Percentiles rank a stretch among this genome's conserved stretches.
Evolutionary conservation across 768 basidiomycete species (phyloP).

Genomic region (Omphalotus guepiniiformis): DNA sequence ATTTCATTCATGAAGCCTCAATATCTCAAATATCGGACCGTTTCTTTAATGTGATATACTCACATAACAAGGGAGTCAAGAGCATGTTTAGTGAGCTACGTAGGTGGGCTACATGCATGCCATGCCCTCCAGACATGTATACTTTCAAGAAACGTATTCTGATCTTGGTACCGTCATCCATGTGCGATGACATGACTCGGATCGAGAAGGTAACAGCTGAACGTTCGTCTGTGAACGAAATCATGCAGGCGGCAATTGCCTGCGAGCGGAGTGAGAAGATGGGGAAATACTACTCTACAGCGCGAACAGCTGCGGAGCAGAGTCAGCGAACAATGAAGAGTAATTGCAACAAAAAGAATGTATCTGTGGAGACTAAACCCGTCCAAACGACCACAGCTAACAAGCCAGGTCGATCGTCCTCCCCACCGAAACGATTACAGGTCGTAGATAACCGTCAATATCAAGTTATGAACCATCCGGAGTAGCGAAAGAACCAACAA

Average conservation of each 20-base stretch:
- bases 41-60: background rate
- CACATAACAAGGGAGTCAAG: background rate
- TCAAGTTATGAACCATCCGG: too few species aligned
- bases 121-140: background rate
- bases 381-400: background rate
- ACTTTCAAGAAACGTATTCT: background rate
- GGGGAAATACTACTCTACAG: background rate
- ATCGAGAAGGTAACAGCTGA: background rate
- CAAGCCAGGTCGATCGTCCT: background rate
- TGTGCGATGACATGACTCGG: background rate
- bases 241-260: background rate
- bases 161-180: background rate
- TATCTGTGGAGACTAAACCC: too few species aligned
- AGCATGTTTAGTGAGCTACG: background rate
- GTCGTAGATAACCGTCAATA: background rate
- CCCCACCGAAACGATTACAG: background rate
- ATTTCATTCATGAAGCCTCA: background rate
- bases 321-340: slow-evolving; percentile 1
- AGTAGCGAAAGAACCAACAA: too few species aligned
- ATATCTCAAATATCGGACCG: background rate
- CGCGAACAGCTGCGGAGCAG: background rate
- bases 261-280: background rate
- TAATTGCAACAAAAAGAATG: too few species aligned
- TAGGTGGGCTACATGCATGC: background rate
- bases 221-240: background rate